A percentile compares a stretch with the other conserved stretches of the same genome.
Conservation (phyloP, 768 basidiomycete species). For the Pleurotus platypus region DNA sequence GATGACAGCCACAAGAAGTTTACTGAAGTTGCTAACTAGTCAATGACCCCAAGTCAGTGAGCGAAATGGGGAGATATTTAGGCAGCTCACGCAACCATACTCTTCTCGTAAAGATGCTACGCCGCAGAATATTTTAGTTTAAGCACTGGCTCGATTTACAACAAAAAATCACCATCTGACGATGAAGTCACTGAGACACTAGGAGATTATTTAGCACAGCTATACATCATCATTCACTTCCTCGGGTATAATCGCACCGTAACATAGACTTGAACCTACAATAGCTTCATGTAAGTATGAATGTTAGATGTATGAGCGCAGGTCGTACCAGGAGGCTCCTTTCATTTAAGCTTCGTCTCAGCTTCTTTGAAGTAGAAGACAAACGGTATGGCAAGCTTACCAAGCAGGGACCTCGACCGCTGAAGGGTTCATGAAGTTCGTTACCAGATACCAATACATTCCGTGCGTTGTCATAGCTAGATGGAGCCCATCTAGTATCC, state of each 20-base stretch:
- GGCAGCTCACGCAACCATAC: constrained; percentile 22
- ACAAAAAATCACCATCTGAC: constrained; percentile 24
- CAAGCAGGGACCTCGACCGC: constrained; percentile 23
- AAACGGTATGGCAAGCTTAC: constrained; percentile 13
- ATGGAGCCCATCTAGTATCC: constrained; percentile 32
- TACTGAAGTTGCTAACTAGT: constrained; percentile 17
- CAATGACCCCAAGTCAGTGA: neutral
- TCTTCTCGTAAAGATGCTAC: constrained; percentile 22
- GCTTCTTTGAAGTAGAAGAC: too few relatives aligned
- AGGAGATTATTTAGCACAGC: neutral
- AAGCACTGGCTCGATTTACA: neutral
- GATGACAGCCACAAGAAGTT: constrained; percentile 14
- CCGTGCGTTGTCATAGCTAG: constrained; percentile 28
- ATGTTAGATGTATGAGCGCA: neutral
- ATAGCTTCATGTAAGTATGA: neutral
- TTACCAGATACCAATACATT: constrained; percentile 32
- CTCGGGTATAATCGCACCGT: constrained; percentile 17
- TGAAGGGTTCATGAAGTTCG: constrained; percentile 25
- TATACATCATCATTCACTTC: neutral
- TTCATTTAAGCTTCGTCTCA: neutral
- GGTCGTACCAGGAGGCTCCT: neutral
- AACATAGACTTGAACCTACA: constrained; percentile 22
- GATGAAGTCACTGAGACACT: constrained; percentile 26
- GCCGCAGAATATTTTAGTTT: neutral
- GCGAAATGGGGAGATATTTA: neutral